phyloP scores from a whole-genome alignment of 2,329 filamentous ascomycete genomes.

The Penicillium freii region DNA sequence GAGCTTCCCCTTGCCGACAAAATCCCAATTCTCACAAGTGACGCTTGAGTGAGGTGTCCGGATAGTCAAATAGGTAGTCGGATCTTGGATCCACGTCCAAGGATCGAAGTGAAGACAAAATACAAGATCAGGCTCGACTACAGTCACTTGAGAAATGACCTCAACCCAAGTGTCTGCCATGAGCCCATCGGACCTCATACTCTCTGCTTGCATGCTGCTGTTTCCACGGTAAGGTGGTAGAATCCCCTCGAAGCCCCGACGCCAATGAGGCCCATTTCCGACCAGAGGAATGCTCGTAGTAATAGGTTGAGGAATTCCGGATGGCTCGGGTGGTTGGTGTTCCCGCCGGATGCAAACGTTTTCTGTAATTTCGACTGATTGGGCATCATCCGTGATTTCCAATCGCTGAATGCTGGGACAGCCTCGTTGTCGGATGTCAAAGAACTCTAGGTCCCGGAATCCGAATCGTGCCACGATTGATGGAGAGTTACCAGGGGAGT shows the following conservation, averaged over 20 bases:
- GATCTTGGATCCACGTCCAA: slow-evolving; percentile 16
- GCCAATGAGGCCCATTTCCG: slow-evolving; percentile 51
- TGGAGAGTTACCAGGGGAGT: slow-evolving; percentile 40
- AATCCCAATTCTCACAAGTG: slow-evolving; percentile 45
- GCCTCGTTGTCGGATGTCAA: slow-evolving; percentile 54
- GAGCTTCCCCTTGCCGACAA: slow-evolving; percentile 55
- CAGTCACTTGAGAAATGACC: slow-evolving; percentile 38
- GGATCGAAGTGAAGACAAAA: slow-evolving; percentile 39
- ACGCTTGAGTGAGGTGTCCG: slow-evolving; percentile 24
- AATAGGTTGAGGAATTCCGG: slow-evolving; percentile 14
- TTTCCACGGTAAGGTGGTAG: slow-evolving; percentile 49
- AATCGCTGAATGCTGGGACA: slow-evolving; percentile 53
- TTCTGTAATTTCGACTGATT: slow-evolving; percentile 55
- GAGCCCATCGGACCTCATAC: slow-evolving; percentile 12
- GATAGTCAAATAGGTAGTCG: slow-evolving; percentile 31
- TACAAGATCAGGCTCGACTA: slow-evolving; percentile 32
- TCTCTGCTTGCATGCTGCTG: slow-evolving; percentile 36
- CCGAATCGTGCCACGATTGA: slow-evolving; percentile 51
- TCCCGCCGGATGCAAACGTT: slow-evolving; percentile 51
- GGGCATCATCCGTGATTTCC: slow-evolving; percentile 49
- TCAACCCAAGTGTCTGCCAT: slow-evolving; percentile 32
- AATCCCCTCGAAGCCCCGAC: slow-evolving; percentile 46
- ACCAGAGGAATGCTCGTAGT: slow-evolving; percentile 56
- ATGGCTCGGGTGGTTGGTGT: slow-evolving; percentile 44
- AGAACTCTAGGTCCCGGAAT: slow-evolving; percentile 53